Evolutionary conservation across 306 rosid species (phyloP).

Genomic region (Dryas drummondii): DNA sequence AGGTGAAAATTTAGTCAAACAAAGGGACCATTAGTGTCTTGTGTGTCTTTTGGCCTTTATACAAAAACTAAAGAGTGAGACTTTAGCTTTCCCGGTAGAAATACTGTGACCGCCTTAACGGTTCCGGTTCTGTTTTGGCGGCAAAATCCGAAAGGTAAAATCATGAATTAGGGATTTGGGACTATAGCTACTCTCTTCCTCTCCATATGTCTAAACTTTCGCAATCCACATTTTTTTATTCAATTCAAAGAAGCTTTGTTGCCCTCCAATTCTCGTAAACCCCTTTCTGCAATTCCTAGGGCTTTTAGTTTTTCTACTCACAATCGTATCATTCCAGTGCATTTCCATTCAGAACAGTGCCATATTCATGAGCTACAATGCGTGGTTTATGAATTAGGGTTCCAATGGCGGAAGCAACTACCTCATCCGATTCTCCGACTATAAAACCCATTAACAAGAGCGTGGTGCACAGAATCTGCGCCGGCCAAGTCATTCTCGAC

Average conservation of each 20-base stretch:
- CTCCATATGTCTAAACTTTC: no score
- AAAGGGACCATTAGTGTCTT: no score
- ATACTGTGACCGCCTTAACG: neutral
- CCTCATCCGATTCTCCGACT: constrained; percentile 39
- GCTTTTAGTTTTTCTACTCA: neutral
- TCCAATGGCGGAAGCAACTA: constrained; percentile 35
- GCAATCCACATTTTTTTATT: no score
- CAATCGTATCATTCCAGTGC: neutral
- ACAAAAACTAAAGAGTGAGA: neutral
- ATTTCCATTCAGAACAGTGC: neutral
- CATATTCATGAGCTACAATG: neutral
- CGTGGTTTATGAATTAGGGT: constrained; percentile 18
- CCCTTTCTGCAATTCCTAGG: neutral
- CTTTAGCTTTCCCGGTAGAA: neutral
- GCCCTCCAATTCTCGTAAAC: no score
- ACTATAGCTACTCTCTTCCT: neutral
- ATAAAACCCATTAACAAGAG: constrained; percentile 71
- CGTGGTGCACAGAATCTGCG: constrained; percentile 73
- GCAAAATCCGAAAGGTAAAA: constrained; percentile 35
- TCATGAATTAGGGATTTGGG: neutral
- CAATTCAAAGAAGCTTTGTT: no score
- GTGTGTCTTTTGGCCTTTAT: no score
- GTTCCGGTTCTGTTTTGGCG: constrained; percentile 55
- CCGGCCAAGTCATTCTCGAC: constrained; percentile 93
- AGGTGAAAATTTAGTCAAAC: no score